Percentiles rank a stretch among this genome's conserved stretches.
Evolutionary conservation across 1,139 yeast genomes (phyloP).

Genomic region (Yamadazyma blattariae): DNA sequence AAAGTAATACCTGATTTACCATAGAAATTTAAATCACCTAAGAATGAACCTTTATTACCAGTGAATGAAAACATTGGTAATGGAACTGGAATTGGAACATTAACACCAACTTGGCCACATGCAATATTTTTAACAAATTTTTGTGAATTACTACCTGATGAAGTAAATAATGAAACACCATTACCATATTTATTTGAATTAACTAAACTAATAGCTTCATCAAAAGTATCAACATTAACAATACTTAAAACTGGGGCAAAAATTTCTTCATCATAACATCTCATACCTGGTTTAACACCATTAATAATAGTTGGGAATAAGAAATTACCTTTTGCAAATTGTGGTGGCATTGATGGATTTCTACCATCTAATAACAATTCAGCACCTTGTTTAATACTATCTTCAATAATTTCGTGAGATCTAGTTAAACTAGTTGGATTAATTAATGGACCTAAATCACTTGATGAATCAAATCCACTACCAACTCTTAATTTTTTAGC

Average conservation of each 20-base stretch:
- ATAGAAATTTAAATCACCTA: conserved; percentile 77
- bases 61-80: conserved; percentile 82
- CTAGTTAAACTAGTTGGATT: conserved; percentile 55
- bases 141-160: conserved; percentile 67
- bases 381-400: conserved; percentile 60
- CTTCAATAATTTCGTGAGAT: conserved; percentile 54
- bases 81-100: conserved; percentile 84
- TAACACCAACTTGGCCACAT: conserved; percentile 78
- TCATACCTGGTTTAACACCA: conserved; percentile 64
- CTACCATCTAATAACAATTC: conserved; percentile 65
- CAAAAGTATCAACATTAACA: conserved; percentile 62
- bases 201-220: conserved; percentile 67
- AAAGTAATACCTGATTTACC: conserved; percentile 74
- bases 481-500: conserved; percentile 61
- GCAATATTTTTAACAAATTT: conserved; percentile 69
- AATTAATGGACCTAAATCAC: conserved; percentile 74
- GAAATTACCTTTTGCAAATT: conserved; percentile 65
- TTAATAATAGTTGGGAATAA: conserved; percentile 71
- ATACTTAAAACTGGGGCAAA: conserved; percentile 75
- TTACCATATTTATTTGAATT: conserved; percentile 71
- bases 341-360: conserved; percentile 29
- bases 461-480: conserved; percentile 60
- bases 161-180: conserved; percentile 70
- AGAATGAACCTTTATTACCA: conserved; percentile 73
- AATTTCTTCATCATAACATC: conserved; percentile 72